phyloP scores from a whole-genome alignment of 1,284 basidiomycete species.

The Ceratobasidium papillatum region DNA sequence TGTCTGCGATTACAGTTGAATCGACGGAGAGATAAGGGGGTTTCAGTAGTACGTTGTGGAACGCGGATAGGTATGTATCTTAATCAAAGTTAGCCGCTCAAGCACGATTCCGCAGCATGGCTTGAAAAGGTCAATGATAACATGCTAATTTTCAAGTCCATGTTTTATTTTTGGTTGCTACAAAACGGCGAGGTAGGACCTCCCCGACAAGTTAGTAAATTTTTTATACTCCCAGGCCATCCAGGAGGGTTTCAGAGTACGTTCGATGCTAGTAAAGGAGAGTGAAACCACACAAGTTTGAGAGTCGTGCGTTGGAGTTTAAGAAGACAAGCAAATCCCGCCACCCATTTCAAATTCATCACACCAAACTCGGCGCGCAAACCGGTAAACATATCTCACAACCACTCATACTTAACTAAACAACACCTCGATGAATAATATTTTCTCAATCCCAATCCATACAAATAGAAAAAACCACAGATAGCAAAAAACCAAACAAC shows the following conservation, averaged over 20 bases:
- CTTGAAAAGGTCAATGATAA: background rate
- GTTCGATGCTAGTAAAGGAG: no score
- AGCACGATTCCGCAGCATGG: background rate
- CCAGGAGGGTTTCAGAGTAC: no score
- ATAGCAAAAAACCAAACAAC: background rate
- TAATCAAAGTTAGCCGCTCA: background rate
- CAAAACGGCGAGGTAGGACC: background rate
- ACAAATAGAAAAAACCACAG: background rate
- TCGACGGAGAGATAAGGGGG: no score
- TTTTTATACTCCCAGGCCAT: no score
- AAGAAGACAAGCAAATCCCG: background rate
- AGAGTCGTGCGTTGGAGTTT: no score
- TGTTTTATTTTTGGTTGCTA: background rate
- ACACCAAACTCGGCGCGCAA: no score
- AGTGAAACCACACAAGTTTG: no score
- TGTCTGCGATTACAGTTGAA: background rate
- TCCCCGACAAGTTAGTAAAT: background rate
- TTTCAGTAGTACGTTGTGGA: no score
- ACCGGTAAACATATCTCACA: no score
- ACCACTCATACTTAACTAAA: no score
- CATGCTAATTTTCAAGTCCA: background rate
- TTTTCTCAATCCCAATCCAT: background rate
- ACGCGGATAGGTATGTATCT: background rate
- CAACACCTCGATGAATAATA: background rate
- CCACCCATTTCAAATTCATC: background rate